Percentiles rank a stretch among this genome's conserved stretches.
Conservation (phyloP, 106 monocot species). For the Dendrobium huoshanense region DNA sequence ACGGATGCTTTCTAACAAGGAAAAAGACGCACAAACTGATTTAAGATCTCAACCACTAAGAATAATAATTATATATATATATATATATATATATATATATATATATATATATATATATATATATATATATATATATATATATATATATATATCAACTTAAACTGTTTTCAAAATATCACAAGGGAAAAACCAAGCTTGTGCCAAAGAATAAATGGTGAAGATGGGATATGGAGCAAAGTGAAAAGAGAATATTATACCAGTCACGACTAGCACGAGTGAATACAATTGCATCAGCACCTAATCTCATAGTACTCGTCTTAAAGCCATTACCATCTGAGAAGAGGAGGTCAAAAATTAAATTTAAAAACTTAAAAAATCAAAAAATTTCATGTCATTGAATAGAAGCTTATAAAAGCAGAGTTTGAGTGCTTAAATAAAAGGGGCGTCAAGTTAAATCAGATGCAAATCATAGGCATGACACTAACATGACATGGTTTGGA, state of each 20-base stretch:
- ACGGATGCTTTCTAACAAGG: too few relatives aligned
- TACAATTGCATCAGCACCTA: conserved; percentile 78
- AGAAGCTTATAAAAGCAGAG: neutral
- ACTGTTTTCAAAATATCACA: neutral
- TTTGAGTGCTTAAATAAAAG: neutral
- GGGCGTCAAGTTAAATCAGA: neutral
- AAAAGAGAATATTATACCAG: conserved; percentile 32
- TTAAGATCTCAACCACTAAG: too few relatives aligned
- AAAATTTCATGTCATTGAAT: neutral
- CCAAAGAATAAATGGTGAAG: neutral
- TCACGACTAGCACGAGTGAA: conserved; percentile 47
- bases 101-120: neutral
- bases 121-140: neutral
- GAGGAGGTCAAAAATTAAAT: conserved; percentile 2
- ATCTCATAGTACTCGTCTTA: conserved; percentile 83
- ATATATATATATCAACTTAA: neutral
- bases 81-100: neutral
- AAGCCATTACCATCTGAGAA: conserved; percentile 72
- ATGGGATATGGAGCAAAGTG: neutral
- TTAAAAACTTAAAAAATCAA: neutral
- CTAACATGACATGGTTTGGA: neutral
- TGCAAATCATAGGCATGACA: neutral
- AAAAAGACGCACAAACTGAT: too few relatives aligned
- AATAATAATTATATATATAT: neutral
- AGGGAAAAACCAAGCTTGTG: neutral